A percentile compares a stretch with the other conserved stretches of the same genome.
Evolutionary conservation across 2,329 filamentous ascomycete species (phyloP).

Genomic region (Fusarium ramigenum): DNA sequence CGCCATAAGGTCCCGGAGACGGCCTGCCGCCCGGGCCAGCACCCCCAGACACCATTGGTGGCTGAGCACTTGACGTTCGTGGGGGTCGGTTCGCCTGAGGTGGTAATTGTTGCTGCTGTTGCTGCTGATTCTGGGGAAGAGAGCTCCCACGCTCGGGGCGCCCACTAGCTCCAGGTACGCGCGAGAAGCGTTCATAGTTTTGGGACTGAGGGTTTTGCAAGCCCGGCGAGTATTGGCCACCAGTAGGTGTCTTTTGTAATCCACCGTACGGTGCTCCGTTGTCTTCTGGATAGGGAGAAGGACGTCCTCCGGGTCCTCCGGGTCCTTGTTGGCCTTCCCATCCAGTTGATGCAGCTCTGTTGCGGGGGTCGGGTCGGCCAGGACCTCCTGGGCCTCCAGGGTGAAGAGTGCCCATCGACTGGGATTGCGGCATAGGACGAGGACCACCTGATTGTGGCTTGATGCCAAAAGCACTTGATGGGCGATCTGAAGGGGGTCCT

Average conservation of each 20-base stretch:
- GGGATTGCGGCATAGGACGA: slow-evolving; percentile 53
- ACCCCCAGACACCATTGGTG: slow-evolving; percentile 30
- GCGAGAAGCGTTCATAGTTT: slow-evolving; percentile 46
- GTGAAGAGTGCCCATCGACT: slow-evolving; percentile 59
- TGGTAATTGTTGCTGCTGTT: slow-evolving; percentile 16
- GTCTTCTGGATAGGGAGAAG: slow-evolving; percentile 41
- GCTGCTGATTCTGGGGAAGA: slow-evolving; percentile 38
- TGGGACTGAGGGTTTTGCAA: slow-evolving; percentile 33
- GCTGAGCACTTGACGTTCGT: slow-evolving; percentile 38
- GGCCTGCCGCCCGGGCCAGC: slow-evolving; percentile 37
- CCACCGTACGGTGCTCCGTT: slow-evolving; percentile 43
- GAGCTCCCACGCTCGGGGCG: slow-evolving; percentile 49
- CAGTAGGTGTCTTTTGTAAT: slow-evolving; percentile 41
- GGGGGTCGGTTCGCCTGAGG: slow-evolving; percentile 26
- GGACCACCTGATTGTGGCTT: slow-evolving; percentile 53
- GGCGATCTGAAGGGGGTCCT: slow-evolving; percentile 59
- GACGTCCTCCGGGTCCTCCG: slow-evolving; percentile 31
- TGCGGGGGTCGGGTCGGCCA: slow-evolving; percentile 51
- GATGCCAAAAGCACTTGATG: slow-evolving; percentile 64
- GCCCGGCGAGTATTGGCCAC: slow-evolving; percentile 34
- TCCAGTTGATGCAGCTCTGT: slow-evolving; percentile 55
- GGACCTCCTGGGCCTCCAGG: slow-evolving; percentile 49
- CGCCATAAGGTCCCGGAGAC: slow-evolving; percentile 35
- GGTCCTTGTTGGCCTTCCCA: slow-evolving; percentile 50
- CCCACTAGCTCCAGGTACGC: slow-evolving; percentile 45